Evolutionary conservation across 441 rosid genomes (phyloP).

Genomic region (Cnidoscolus chayamansa): DNA sequence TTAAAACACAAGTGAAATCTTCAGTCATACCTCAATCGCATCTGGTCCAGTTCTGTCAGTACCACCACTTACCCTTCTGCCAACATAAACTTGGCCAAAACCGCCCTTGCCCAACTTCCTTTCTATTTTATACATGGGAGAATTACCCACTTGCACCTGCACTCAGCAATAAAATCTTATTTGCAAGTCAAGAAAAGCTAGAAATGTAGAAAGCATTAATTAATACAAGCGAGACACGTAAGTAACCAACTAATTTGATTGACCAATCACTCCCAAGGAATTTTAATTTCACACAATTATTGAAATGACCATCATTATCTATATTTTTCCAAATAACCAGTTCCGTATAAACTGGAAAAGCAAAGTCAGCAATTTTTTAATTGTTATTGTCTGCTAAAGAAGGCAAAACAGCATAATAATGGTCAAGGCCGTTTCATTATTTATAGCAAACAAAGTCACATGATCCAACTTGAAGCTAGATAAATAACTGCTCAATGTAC

Average conservation of each 20-base stretch:
- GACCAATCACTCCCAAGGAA: not conserved
- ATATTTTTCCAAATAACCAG: slow-evolving; percentile 2
- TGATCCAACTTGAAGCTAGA: not conserved
- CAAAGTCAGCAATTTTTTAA: not conserved
- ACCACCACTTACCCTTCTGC: slow-evolving; percentile 81
- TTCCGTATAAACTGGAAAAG: not conserved
- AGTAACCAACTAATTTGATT: not conserved
- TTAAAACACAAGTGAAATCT: slow-evolving; percentile 10
- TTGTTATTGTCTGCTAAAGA: not conserved
- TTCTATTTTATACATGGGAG: slow-evolving; percentile 82
- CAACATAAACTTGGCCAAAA: slow-evolving; percentile 95
- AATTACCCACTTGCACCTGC: slow-evolving; percentile 65
- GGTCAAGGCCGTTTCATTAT: not conserved
- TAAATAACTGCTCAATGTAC: not conserved
- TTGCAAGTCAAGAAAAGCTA: not conserved
- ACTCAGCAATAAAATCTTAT: slow-evolving; percentile 2
- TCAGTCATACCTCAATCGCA: slow-evolving; percentile 73
- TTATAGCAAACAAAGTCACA: slow-evolving; percentile 3
- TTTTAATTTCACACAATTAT: not conserved
- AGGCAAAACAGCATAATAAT: not conserved
- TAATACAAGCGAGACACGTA: not conserved
- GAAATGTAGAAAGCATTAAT: not conserved
- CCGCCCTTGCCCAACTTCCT: slow-evolving; percentile 97
- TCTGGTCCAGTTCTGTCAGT: slow-evolving; percentile 77
- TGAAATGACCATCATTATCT: not conserved